Conservation (phyloP, 805 yeast genomes). For the Candida argentea region DNA sequence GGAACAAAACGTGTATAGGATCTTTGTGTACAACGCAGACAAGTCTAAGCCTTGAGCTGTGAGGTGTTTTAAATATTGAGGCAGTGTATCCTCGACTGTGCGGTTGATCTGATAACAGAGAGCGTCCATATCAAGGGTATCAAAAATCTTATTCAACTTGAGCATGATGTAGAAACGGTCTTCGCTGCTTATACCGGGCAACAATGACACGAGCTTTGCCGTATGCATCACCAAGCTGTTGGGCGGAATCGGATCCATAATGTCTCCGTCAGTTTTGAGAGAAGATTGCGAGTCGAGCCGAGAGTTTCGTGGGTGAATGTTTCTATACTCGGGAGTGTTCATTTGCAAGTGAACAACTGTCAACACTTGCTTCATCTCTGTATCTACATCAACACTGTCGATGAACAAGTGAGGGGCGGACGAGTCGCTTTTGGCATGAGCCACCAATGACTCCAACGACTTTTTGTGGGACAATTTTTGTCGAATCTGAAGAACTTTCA, state of each 20-base stretch:
- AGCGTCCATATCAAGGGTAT: slow-evolving; percentile 20
- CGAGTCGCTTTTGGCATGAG: slow-evolving; percentile 8
- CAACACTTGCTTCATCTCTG: slow-evolving; percentile 14
- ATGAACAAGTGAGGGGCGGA: slow-evolving; percentile 6
- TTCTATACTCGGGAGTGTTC: slow-evolving; percentile 1
- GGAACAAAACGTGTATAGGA: slow-evolving; percentile 12
- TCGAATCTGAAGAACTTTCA: slow-evolving; percentile 21
- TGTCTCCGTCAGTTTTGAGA: slow-evolving; percentile 1
- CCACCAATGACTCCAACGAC: slow-evolving; percentile 18
- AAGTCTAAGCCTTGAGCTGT: slow-evolving; percentile 27
- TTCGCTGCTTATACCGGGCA: slow-evolving; percentile 13
- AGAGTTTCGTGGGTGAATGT: no score
- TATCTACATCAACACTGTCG: slow-evolving; percentile 10
- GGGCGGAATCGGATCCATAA: slow-evolving; percentile 10
- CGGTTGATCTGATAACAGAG: slow-evolving; percentile 26
- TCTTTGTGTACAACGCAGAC: slow-evolving; percentile 9
- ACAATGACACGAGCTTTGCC: slow-evolving; percentile 8
- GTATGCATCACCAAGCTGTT: slow-evolving; percentile 14
- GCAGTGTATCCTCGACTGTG: slow-evolving; percentile 23
- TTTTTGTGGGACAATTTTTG: slow-evolving; percentile 18
- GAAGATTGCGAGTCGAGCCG: slow-evolving; percentile 5
- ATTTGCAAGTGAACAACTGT: slow-evolving; percentile 20
- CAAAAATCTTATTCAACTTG: slow-evolving; percentile 19
- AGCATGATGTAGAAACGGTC: slow-evolving; percentile 25
- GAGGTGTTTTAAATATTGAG: slow-evolving; percentile 20